These are phyloP conservation scores for Firmiana major DNA, from an alignment of 345 rosid genomes.

Conservation along the genomic window DNA sequence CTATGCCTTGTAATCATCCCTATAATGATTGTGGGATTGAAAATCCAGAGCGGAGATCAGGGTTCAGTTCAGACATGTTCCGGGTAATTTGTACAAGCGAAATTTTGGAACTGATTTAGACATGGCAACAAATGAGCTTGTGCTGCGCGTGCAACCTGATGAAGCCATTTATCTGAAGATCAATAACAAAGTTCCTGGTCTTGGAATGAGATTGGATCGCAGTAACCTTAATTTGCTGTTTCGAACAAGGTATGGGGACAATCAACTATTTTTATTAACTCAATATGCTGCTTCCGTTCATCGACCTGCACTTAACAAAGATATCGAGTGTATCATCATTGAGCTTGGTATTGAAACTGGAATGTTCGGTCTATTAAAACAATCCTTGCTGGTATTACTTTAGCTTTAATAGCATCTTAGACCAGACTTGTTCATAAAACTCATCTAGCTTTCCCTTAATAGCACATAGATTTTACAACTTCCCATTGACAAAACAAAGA, in stretches of 20 bases:
- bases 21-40: constrained; percentile 1
- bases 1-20: not conserved
- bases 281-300: not conserved
- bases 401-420: not conserved
- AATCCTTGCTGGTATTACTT: not conserved
- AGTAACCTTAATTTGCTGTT: constrained; percentile 80
- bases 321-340: not conserved
- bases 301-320: not conserved
- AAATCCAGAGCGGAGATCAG: constrained; percentile 76
- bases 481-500: not conserved
- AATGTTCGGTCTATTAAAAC: not conserved
- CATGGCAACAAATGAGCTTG: constrained; percentile 84
- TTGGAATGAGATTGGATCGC: constrained; percentile 88
- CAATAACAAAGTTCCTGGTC: constrained; percentile 97
- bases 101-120: constrained; percentile 69
- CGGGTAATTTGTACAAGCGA: constrained; percentile 78
- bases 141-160: constrained; percentile 87
- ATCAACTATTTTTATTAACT: not conserved
- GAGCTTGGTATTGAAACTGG: not conserved
- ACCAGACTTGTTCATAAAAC: not conserved
- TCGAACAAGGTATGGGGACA: constrained; percentile 47
- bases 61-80: constrained; percentile 88
- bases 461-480: not conserved
- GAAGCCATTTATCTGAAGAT: constrained; percentile 94
- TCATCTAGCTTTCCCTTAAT: not conserved